Evolutionary conservation across 1,284 basidiomycete species (phyloP).

Genomic region (Trametes pubescens): DNA sequence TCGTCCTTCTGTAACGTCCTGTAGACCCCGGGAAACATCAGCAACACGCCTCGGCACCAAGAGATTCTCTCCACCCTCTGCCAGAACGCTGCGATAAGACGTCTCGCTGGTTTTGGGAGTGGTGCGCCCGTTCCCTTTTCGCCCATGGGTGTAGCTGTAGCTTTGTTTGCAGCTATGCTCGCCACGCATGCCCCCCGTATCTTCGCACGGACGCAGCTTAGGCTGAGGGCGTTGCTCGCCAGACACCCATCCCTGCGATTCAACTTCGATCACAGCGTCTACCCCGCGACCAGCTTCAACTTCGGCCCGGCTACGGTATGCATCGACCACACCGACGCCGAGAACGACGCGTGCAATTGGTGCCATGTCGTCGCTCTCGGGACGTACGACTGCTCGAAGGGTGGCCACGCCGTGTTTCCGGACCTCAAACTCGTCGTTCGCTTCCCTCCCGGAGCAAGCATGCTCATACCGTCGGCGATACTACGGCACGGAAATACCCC

Average conservation of each 20-base stretch:
- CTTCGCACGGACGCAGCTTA: background rate
- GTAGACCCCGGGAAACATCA: background rate
- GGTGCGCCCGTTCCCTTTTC: background rate
- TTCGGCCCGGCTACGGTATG: background rate
- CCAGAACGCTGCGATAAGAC: background rate
- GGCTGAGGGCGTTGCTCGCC: background rate
- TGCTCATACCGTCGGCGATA: constrained; percentile 9
- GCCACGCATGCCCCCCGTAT: background rate
- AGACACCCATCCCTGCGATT: background rate
- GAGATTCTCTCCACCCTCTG: background rate
- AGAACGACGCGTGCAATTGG: constrained; percentile 3
- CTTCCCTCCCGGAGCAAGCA: constrained; percentile 3
- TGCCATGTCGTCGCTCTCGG: constrained; percentile 12
- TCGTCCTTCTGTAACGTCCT: background rate
- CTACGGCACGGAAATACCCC: constrained; percentile 5
- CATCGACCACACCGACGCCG: constrained; percentile 1
- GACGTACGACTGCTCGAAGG: background rate
- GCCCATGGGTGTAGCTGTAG: background rate
- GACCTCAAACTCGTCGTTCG: background rate
- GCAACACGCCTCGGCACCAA: background rate
- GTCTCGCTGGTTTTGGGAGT: background rate
- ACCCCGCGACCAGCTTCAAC: background rate
- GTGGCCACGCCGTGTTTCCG: constrained; percentile 9
- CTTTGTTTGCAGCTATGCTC: background rate
- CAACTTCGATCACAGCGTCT: too few species aligned